Conservation (phyloP, 1,284 basidiomycete species). For the Boletus hoseneyae region DNA sequence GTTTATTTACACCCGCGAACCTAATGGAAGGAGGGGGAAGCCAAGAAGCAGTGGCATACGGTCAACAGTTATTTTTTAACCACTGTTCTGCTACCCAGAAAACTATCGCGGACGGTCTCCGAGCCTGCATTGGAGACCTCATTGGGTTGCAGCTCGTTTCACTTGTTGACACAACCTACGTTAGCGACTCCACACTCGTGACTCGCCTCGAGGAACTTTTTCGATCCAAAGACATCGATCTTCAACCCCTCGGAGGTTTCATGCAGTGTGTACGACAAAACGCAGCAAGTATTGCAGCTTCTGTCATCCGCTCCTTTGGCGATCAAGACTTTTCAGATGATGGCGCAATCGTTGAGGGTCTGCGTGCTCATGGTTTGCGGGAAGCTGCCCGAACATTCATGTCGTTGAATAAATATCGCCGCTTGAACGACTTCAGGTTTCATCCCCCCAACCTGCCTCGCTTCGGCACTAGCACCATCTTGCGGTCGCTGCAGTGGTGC, state of each 20-base stretch:
- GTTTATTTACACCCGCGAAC: conserved; percentile 59
- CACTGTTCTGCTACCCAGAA: conserved; percentile 65
- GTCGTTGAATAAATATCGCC: conserved; percentile 50
- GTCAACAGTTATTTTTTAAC: conserved; percentile 50
- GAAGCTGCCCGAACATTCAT: conserved; percentile 44
- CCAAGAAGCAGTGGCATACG: conserved; percentile 34
- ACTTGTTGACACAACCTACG: conserved; percentile 37
- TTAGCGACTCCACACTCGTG: conserved; percentile 10
- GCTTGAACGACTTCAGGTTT: conserved; percentile 42
- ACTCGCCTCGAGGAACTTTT: conserved; percentile 40
- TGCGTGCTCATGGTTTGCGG: conserved; percentile 36
- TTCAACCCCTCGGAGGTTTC: conserved; percentile 36
- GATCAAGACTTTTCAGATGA: conserved; percentile 52
- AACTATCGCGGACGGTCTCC: conserved; percentile 49
- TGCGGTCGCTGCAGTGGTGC: conserved; percentile 62
- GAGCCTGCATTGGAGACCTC: conserved; percentile 68
- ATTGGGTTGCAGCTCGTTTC: conserved; percentile 60
- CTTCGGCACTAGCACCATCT: conserved; percentile 46
- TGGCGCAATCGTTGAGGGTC: conserved; percentile 46
- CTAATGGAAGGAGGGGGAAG: conserved; percentile 39
- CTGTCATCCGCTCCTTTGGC: conserved; percentile 56
- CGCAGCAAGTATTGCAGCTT: conserved; percentile 53
- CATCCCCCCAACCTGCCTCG: conserved; percentile 64
- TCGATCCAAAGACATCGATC: conserved; percentile 31
- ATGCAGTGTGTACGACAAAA: conserved; percentile 40